Evolutionary conservation across 148 eudicot genomes (phyloP).

Genomic region (Silene uniflora): DNA sequence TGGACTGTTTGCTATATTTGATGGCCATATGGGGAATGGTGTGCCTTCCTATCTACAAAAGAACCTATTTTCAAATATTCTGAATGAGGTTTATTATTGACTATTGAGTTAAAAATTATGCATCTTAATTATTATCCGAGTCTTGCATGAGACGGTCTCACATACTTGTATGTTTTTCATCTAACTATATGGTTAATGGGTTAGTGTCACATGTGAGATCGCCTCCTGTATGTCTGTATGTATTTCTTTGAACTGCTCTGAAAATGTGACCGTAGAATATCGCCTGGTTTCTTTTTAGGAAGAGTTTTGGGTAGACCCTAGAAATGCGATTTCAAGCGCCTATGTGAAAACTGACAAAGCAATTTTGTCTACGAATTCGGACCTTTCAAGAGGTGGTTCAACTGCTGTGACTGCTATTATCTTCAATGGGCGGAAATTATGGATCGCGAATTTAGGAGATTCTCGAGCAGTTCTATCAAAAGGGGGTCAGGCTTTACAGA

Average conservation of each 20-base stretch:
- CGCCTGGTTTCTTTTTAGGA: slow-evolving; percentile 30
- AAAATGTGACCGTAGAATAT: background rate
- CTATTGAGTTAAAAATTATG: background rate
- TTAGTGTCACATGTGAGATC: background rate
- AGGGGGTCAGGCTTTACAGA: slow-evolving; percentile 49
- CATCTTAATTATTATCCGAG: background rate
- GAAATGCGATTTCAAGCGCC: slow-evolving; percentile 44
- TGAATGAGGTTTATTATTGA: slow-evolving; percentile 42
- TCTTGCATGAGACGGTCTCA: background rate
- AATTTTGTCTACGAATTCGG: slow-evolving; percentile 40
- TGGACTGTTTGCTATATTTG: slow-evolving; percentile 58
- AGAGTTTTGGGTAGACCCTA: slow-evolving; percentile 58
- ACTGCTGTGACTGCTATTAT: slow-evolving; percentile 66
- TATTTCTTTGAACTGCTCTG: background rate
- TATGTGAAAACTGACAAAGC: slow-evolving; percentile 53
- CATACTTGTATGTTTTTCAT: background rate
- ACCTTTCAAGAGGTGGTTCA: slow-evolving; percentile 55
- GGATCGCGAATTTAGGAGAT: slow-evolving; percentile 62
- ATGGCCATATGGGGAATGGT: slow-evolving; percentile 53
- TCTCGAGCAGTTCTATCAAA: slow-evolving; percentile 53
- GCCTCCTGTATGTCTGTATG: background rate
- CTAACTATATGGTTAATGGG: background rate
- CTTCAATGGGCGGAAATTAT: slow-evolving; percentile 46
- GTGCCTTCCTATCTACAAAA: slow-evolving; percentile 55
- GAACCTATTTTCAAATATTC: slow-evolving; percentile 44